phyloP scores from a whole-genome alignment of 495 filamentous ascomycete species.

The Tuber indicum region DNA sequence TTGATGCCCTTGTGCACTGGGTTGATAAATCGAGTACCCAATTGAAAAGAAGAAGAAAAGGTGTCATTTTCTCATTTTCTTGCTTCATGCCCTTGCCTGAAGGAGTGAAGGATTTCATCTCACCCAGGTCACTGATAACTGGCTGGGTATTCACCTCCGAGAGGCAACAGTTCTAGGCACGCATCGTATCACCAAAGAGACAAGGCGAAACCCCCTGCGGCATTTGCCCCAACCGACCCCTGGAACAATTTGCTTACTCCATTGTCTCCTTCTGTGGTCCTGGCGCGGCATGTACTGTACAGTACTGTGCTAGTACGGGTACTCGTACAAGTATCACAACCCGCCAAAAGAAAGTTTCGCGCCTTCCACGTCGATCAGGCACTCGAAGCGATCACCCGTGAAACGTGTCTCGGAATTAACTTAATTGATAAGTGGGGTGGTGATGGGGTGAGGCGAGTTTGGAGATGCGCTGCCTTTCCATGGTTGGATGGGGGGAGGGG shows the following conservation, averaged over 20 bases:
- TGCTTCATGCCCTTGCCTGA: background rate
- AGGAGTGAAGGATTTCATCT: background rate
- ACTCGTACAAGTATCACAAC: background rate
- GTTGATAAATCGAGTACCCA: background rate
- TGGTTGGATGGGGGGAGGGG: background rate
- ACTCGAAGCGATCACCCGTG: background rate
- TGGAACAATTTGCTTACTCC: background rate
- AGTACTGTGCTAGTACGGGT: no score
- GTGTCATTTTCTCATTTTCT: background rate
- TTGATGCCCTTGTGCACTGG: background rate
- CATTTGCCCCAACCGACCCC: background rate
- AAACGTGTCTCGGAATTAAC: background rate
- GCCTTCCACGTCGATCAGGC: background rate
- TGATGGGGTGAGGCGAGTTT: background rate
- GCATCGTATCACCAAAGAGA: background rate
- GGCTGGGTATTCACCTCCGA: background rate
- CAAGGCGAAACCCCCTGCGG: background rate
- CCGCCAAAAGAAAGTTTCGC: background rate
- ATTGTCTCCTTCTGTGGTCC: background rate
- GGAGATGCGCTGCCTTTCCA: background rate
- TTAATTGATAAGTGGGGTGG: background rate
- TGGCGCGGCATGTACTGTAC: background rate
- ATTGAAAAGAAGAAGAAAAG: background rate
- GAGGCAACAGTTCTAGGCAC: background rate
- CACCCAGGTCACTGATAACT: background rate